These are phyloP conservation scores for Kuraishia hungarica DNA, from an alignment of 805 yeast species.

Conservation along the genomic window DNA sequence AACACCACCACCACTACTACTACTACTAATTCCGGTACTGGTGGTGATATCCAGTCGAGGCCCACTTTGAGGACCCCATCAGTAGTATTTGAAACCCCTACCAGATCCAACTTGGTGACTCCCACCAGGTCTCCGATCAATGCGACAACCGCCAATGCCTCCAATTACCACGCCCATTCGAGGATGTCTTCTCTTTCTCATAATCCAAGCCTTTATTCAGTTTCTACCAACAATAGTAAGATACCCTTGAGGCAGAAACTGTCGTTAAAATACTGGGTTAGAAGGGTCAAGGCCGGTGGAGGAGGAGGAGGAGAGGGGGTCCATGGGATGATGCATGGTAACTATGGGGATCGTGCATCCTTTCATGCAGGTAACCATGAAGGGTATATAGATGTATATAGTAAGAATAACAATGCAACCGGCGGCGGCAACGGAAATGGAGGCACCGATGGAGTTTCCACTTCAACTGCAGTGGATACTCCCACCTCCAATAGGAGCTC, in stretches of 20 bases:
- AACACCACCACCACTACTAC: background rate
- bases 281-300: background rate
- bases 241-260: background rate
- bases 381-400: background rate
- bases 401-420: background rate
- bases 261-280: slow-evolving; percentile 1
- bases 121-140: background rate
- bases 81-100: background rate
- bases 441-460: background rate
- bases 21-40: background rate
- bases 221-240: background rate
- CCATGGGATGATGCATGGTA: no score
- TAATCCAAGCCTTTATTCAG: background rate
- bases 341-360: no score
- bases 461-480: background rate
- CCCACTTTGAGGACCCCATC: background rate
- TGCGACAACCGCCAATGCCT: background rate
- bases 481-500: background rate
- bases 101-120: background rate
- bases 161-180: background rate
- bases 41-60: background rate
- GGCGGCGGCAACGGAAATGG: background rate
- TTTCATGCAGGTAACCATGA: no score
- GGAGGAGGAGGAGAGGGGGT: background rate
- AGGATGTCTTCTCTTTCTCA: background rate